phyloP scores from a whole-genome alignment of 2,329 filamentous ascomycete genomes.

The Sclerotinia nivalis region DNA sequence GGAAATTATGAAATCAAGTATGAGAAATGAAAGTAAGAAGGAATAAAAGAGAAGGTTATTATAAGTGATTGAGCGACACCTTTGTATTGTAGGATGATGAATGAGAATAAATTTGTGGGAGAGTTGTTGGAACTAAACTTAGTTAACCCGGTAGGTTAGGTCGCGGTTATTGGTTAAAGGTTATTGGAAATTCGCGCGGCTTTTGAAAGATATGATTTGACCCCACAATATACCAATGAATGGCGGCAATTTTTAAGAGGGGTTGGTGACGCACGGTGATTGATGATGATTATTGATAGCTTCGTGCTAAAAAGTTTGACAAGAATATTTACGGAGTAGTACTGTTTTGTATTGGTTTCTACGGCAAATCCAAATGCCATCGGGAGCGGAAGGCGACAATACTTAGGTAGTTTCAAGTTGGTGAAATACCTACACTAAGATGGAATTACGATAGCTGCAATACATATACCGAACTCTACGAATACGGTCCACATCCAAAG shows the following conservation, averaged over 20 bases:
- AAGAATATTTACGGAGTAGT: too few relatives aligned
- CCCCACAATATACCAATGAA: not conserved
- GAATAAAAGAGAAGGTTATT: not conserved
- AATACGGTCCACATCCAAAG: not conserved
- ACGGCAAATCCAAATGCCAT: too few relatives aligned
- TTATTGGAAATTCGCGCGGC: not conserved
- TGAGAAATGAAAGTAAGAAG: not conserved
- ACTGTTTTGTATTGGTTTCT: too few relatives aligned
- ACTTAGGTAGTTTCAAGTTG: not conserved
- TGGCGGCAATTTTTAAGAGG: not conserved
- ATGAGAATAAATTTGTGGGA: not conserved
- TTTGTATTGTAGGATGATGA: not conserved
- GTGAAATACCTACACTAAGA: not conserved
- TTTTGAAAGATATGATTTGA: not conserved
- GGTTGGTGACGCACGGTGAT: not conserved
- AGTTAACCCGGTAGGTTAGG: not conserved
- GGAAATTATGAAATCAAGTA: not conserved
- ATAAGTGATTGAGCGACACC: not conserved
- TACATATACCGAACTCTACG: not conserved
- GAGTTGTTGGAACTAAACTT: not conserved
- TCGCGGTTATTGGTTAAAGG: not conserved
- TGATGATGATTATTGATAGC: not conserved
- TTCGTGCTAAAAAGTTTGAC: too few relatives aligned
- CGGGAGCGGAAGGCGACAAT: too few relatives aligned
- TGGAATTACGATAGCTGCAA: not conserved